These are phyloP conservation scores for Spinellus fusiger DNA, from an alignment of 192 early-diverging fungal genomes.

Conservation along the genomic window DNA sequence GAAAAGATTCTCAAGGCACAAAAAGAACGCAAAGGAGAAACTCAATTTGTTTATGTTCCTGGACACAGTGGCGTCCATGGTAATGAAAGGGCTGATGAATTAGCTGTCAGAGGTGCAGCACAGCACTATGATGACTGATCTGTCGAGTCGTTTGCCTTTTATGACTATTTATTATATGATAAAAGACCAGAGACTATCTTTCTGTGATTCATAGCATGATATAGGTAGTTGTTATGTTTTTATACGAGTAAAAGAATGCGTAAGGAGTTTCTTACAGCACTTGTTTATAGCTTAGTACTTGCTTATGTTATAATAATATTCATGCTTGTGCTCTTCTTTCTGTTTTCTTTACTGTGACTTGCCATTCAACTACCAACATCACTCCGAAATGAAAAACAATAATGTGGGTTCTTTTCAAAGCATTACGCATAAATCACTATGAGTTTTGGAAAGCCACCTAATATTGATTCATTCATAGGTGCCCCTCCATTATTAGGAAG, in stretches of 20 bases:
- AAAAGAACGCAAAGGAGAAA: constrained; percentile 33
- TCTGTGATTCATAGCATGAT: background rate
- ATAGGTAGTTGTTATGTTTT: background rate
- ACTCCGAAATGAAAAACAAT: background rate
- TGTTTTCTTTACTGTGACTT: no score
- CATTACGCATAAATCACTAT: constrained; percentile 34
- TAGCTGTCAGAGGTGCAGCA: constrained; percentile 70
- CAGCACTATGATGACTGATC: background rate
- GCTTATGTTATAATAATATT: background rate
- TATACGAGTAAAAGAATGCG: background rate
- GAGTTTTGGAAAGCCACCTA: constrained; percentile 73
- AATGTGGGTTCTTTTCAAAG: background rate
- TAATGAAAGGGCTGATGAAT: constrained; percentile 75
- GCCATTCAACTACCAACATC: background rate
- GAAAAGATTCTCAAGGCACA: constrained; percentile 39
- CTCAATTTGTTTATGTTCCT: constrained; percentile 53
- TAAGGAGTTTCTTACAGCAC: background rate
- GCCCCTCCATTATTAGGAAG: constrained; percentile 82
- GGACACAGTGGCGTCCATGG: constrained; percentile 67
- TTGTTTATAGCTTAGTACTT: background rate
- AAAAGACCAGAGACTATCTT: background rate
- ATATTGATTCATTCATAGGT: constrained; percentile 51
- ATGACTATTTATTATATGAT: background rate
- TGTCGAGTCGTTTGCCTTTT: no score
- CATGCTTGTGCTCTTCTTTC: no score